Conservation (phyloP, 208 protist genomes). For the Trypanosoma congolense region DNA sequence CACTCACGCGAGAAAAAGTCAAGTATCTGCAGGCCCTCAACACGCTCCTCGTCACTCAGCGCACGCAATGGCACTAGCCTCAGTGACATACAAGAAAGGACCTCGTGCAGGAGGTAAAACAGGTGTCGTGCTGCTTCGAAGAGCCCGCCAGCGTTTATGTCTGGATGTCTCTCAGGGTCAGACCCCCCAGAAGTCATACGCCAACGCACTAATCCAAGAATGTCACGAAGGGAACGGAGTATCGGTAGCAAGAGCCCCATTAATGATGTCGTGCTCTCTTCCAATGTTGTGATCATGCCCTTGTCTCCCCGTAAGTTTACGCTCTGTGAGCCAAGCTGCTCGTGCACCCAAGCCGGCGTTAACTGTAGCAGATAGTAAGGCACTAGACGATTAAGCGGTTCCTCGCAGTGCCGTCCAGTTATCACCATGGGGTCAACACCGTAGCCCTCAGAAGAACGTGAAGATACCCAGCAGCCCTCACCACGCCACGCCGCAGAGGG, state of each 20-base stretch:
- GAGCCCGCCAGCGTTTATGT: not conserved
- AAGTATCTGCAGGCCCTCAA: constrained; percentile 9
- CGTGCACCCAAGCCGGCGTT: constrained; percentile 14
- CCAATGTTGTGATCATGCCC: too few relatives aligned
- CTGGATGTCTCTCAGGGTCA: not conserved
- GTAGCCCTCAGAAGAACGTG: not conserved
- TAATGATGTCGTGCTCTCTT: constrained; percentile 7
- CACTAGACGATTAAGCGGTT: constrained; percentile 2
- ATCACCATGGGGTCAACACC: not conserved
- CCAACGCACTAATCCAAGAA: constrained; percentile 4
- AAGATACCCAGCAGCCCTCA: too few relatives aligned
- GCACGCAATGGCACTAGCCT: not conserved
- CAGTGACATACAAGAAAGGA: constrained; percentile 17
- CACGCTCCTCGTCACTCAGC: constrained; percentile 9
- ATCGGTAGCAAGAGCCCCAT: constrained; percentile 10
- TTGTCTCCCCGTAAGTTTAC: not conserved
- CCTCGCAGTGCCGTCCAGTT: not conserved
- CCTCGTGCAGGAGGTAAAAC: constrained; percentile 23
- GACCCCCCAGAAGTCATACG: not conserved
- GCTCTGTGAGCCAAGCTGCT: not conserved
- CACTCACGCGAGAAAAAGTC: not conserved
- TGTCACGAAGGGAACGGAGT: constrained; percentile 7
- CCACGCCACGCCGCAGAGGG: too few relatives aligned
- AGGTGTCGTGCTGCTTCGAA: constrained; percentile 11
- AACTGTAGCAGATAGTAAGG: constrained; percentile 18